Evolutionary conservation across 768 basidiomycete genomes (phyloP), one percentile per base, ranked within the genome.

Genomic region (Tricholoma terreum): DNA sequence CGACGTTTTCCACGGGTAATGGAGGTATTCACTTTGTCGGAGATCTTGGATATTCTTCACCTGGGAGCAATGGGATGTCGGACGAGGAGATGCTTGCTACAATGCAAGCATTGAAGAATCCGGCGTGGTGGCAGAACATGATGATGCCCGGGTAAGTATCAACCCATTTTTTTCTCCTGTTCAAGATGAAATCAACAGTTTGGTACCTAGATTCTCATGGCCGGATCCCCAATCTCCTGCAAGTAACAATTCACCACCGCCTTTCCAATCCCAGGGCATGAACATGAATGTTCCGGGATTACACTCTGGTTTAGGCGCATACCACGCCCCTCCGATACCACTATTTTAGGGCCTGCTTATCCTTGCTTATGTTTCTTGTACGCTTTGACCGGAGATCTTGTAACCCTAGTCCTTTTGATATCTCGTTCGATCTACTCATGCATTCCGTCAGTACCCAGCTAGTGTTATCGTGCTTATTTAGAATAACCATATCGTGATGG

Each of bases 121-220:
- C 84, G 2, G 78, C 73, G 7, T 92, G 84, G 81, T 90, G 87
- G 89, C 71, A 79, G 43, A 87, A 81, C 50, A 86, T 90, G 84
- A 87, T 91, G 89, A 89, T 92, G 87, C 90, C 90, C 35, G 90
- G 90, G 86, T 87, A 67, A 46, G 72, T 56, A 12, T 11, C 42
- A 42, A 30, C 10, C 7, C 4, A 19, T 19, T 27, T 33, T 15
- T 40, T 30, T 2, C 15, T 24, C 6, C 14, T n/a, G 21, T 7
- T 21, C 2, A 31, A 15, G 4, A 22, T 17, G 15, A 35, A 15
- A 19, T 8, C 43, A 33, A 7, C 49, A 12, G 54, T 15, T 5
- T 6, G 12, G n/a, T 30, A 36, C 30, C 11, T 55, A 69, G 71
- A 11, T 72, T 71, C 58, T 67, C 68, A 21, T 72, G 71, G 71